Evolutionary conservation across 108 stramenopile species (phyloP), one percentile per base, ranked within the genome.

Genomic region (Pseudonitzschia pungens): DNA sequence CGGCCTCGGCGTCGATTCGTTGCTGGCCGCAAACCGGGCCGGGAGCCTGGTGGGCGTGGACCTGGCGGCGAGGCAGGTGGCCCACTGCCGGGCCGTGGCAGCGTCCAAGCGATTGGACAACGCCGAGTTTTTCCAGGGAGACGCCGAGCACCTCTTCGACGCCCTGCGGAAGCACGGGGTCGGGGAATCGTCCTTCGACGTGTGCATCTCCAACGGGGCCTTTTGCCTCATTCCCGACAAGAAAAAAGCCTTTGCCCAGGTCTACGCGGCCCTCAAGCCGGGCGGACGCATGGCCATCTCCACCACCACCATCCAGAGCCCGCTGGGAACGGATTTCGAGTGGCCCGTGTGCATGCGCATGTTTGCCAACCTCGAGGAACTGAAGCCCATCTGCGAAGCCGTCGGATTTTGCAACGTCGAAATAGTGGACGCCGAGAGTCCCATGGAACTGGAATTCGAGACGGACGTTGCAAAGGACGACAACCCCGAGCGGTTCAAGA

Each of bases 221-320:
- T 83, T 92, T 69, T 91, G 91, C 53, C 82, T 92, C 4, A 78
- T 72, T 10, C 88, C 87, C 32, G 78, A 92, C 70, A 92, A 92
- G 70, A 54, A 70, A 0, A 78, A 78, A 42, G 84, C 83, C 1
- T 84, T 89, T 69, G 51, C 66, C 21, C 18, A 33, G 14, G 57
- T 72, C 15, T 56, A 62, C 2, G 22, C 20, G 43, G 24, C 29
- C 11, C 55, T 60, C 0, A 59, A 62, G 45, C 43, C 57, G 16
- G 66, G 66, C 1, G 66, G 66, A 7, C 42, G 66, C 21, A 45
- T 67, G 28, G 43, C 45, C 41, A 45, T 67, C 40, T 44, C 43
- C 26, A 44, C 28, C 32, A 32, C 32, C 16, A 58, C 32, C 31
- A 58, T 29, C 14, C 31, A 32, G 22, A 32, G 32, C 1, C 57